A percentile compares a stretch with the other conserved stretches of the same genome.
These are phyloP conservation scores for Sclerotinia minor DNA, from an alignment of 2,329 filamentous ascomycete species.

Conservation along the genomic window DNA sequence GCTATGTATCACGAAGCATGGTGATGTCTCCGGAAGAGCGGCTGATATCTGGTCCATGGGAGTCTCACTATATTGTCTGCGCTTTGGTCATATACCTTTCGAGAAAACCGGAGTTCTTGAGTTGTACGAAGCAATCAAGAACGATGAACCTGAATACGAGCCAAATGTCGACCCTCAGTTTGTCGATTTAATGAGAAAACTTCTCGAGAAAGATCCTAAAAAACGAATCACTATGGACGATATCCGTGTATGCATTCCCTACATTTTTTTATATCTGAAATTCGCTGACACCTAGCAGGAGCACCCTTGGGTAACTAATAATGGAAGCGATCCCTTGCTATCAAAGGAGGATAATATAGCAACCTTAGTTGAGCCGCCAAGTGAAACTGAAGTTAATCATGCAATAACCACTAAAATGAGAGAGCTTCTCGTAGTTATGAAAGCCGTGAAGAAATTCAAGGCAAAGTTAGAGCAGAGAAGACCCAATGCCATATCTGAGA, in stretches of 20 bases:
- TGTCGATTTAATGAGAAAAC: slow-evolving; percentile 67
- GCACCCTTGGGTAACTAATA: slow-evolving; percentile 89
- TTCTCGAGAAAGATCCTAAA: slow-evolving; percentile 82
- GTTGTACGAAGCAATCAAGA: slow-evolving; percentile 84
- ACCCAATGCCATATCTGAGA: slow-evolving; percentile 54
- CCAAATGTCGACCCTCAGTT: slow-evolving; percentile 67
- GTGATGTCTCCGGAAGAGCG: slow-evolving; percentile 82
- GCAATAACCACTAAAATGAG: slow-evolving; percentile 91
- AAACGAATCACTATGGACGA: slow-evolving; percentile 82
- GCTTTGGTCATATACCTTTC: slow-evolving; percentile 87
- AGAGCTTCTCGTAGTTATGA: slow-evolving; percentile 70
- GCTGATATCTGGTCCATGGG: slow-evolving; percentile 99
- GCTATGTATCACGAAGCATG: slow-evolving; percentile 82
- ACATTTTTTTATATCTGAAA: slow-evolving; percentile 16
- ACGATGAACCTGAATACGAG: slow-evolving; percentile 63
- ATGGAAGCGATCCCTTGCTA: slow-evolving; percentile 74
- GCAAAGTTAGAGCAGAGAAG: slow-evolving; percentile 61
- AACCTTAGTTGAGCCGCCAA: slow-evolving; percentile 77
- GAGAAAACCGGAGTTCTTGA: slow-evolving; percentile 76
- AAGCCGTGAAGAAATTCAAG: slow-evolving; percentile 89
- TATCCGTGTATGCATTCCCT: slow-evolving; percentile 64
- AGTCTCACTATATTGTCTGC: slow-evolving; percentile 87
- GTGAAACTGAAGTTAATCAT: slow-evolving; percentile 83
- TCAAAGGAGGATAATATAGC: slow-evolving; percentile 83
- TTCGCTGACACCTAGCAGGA: slow-evolving; percentile 53